Base-by-base conservation (phyloP, 306 rosid genomes). In the Begonia masoniana region DNA sequence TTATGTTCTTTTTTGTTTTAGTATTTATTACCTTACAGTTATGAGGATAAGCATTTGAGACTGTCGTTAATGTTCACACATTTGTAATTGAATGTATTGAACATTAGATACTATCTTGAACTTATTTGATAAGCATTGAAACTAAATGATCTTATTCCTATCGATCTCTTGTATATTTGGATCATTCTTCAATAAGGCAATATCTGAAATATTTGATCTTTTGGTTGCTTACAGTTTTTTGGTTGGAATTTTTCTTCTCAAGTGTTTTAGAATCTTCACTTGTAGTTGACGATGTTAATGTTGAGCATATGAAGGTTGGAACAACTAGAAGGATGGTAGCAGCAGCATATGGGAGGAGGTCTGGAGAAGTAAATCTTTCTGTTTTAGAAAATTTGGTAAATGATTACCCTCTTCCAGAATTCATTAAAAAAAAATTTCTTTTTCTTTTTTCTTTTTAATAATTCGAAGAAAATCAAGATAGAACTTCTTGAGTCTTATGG, bases 321-420 rank as follows among this genome's bases (percentile, higher is more conserved):
- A 72, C 64, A 59, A 91, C 96, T 35, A 86, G 99, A 69, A 75
- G 70, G 65, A 77, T 59, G 71, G 86, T 91, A 63, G 88, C 88
- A 17, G 47, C 68, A 60, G 82, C 92, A 31, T 83, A 86, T 70
- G 94, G 99, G 36, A 83, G 68, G 75, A 77, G 93, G 63, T 79
- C 92, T 15, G 96, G 96, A 70, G 93, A 86, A 62, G 82, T 63
- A 67, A 91, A 86, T 72, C 76, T 83, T 74, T 71, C 83, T 43
- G 59, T 79, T 69, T 72, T 86, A 62, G 96, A 83, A 75, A 80
- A 70, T 71, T 77, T 86, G 99, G 99, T 91, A 83, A 66, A 4
- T 14, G 12, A 26, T 48, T 47, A 14, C 15, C 26, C 45, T 48
- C 12, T 59, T 46, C 41, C 41, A 31, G 9, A 7, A 31, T 31